Evolutionary conservation across 495 filamentous ascomycete species (phyloP).

Genomic region (Terfezia claveryi): DNA sequence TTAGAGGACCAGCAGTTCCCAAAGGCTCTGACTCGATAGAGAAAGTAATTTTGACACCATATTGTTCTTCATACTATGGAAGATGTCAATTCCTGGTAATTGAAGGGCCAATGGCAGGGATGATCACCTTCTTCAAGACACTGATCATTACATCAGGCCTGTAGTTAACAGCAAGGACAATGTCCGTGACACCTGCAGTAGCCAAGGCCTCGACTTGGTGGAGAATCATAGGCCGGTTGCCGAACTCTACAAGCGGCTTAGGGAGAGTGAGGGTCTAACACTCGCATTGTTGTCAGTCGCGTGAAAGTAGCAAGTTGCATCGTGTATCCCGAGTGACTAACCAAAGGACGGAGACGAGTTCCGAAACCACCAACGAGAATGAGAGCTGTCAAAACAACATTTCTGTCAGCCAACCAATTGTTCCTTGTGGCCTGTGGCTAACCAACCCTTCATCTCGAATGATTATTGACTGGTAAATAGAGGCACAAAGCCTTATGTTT

Average conservation of each 20-base stretch:
- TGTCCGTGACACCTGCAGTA: constrained; percentile 88
- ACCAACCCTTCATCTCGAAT: background rate
- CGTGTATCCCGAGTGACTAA: constrained; percentile 23
- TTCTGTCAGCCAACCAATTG: constrained; percentile 4
- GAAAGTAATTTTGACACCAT: constrained; percentile 86
- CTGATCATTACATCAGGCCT: constrained; percentile 85
- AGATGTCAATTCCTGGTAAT: no score
- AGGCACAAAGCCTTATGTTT: no score
- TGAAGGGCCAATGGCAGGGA: background rate
- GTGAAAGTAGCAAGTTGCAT: constrained; percentile 1
- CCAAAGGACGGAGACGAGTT: constrained; percentile 89
- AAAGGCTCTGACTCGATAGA: constrained; percentile 89
- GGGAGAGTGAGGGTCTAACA: constrained; percentile 81
- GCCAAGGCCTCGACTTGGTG: constrained; percentile 94
- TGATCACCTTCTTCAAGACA: constrained; percentile 40
- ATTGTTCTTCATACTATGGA: constrained; percentile 64
- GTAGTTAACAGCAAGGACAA: constrained; percentile 97
- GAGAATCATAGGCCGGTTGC: constrained; percentile 95
- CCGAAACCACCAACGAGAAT: constrained; percentile 99
- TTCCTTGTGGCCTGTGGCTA: background rate
- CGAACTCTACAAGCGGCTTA: constrained; percentile 95
- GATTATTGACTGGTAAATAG: no score
- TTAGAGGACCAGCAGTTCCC: constrained; percentile 86
- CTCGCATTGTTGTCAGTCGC: constrained; percentile 1
- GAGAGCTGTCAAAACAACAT: constrained; percentile 40